Evolutionary conservation across 2,329 filamentous ascomycete genomes (phyloP), one percentile per base, ranked within the genome.

Genomic region (Arthroderma sp.): DNA sequence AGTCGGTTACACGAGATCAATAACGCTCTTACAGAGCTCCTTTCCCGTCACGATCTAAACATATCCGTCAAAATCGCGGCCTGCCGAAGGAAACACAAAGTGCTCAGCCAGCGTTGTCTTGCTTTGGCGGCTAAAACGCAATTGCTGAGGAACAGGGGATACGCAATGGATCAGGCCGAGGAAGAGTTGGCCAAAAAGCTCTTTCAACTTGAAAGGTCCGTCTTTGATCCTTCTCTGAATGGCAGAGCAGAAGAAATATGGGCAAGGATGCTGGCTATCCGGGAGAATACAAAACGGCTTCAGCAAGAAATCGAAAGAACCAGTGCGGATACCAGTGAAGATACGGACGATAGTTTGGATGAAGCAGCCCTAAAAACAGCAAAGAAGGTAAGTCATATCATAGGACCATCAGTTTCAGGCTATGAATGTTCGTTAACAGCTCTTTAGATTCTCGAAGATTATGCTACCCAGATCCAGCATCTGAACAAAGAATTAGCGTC

Each of bases 181-280:
- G 78, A 81, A 57, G 74, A 75, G 50, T 55, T 82, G 45, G 76
- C 76, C 62, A 75, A 75, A 61, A 78, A 77, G 56, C 63, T 82
- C 40, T 54, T 70, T n/a, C 66, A 68, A 47, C 62, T 82, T 40
- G 74, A 80, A 57, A 70, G 70, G 43, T 67, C 68, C 41, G 73
- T 78, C 2, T 74, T 76, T 42, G 77, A 82, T 53, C 77, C 78
- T 0, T 70, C 72, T 4, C 66, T 80, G 39, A 70, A 69, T 38
- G 78, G 75, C 4, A 65, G 77, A 22, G 73, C 74, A 47, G 78
- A 82, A 57, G 77, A 81, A 59, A 76, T 81, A 45, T 82, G 78
- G 78, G 78, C 78, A 29, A 66, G 78, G 34, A 79, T 82, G 77
- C 68, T 79, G 40, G 71, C 72, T 5, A 70, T 81, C 43, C 65